Base-by-base conservation (phyloP, 805 yeast genomes). In the Cyberlindnera xylosilytica region DNA sequence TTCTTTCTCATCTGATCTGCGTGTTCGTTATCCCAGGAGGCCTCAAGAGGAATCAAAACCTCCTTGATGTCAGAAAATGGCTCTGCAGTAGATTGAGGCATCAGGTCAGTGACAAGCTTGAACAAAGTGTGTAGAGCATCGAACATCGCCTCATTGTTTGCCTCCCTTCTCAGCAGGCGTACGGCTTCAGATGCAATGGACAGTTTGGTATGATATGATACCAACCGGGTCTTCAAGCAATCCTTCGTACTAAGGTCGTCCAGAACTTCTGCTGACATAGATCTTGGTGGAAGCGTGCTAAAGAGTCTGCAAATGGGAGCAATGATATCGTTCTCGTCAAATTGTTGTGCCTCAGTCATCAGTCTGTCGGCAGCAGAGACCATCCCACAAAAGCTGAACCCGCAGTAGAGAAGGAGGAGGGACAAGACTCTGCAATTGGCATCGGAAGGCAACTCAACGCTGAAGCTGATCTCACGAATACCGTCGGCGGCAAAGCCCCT, bases 391-490 rank as follows among this genome's bases (percentile, higher is more conserved):
- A 3, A 17, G 23, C 33, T 16, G 22, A 23, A 28, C 3, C 29
- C 48, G 30, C 40, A 34, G 20, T 44, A 35, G 34, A 44, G 48
- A 17, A 40, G 12, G 2, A 41, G 3, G 4, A 44, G 45, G 1
- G 38, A 22, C 5, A 15, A 5, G 12, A 41, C 11, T 30, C 22
- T 32, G 17, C 31, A 15, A 4, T 26, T 17, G 10, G 9, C 2
- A 28, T 29, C 34, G 2, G n/a, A 10, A 2, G 40, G 17, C 2
- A 39, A 17, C 12, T 46, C 49, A 12, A 34, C 39, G 13, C 41
- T 15, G 37, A 41, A 28, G 33, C 49, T 39, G 29, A 46, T 36
- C 42, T 46, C 49, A 2, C 49, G 20, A 12, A 46, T 22, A 4
- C 49, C 49, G 6, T 38, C 41, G 3, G 29, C 33, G 8, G 20